Percentiles rank a stretch among this genome's conserved stretches.
Conservation (phyloP, 345 rosid genomes). For the Capsella bursapastoris region DNA sequence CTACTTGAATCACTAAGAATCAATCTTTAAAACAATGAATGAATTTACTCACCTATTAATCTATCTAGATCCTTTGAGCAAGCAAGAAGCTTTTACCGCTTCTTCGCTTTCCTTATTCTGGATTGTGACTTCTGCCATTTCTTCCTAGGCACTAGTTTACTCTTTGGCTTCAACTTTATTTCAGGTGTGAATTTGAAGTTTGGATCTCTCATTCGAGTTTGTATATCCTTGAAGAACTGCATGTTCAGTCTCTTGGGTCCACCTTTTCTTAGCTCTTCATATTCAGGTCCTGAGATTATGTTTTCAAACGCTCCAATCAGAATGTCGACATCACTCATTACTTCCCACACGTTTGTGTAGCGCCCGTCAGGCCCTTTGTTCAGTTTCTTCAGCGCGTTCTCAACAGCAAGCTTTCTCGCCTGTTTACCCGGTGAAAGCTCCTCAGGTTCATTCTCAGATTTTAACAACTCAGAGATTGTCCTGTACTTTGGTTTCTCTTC, state of each 20-base stretch:
- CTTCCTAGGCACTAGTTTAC: slow-evolving; percentile 83
- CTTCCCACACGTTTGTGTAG: slow-evolving; percentile 90
- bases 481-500: slow-evolving; percentile 91
- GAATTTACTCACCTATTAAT: not conserved
- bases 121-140: slow-evolving; percentile 91
- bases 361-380: slow-evolving; percentile 97
- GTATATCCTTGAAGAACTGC: slow-evolving; percentile 96
- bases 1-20: slow-evolving; percentile 1
- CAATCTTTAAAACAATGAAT: slow-evolving; percentile 7
- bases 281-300: slow-evolving; percentile 87
- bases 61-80: slow-evolving; percentile 11
- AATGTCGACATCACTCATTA: slow-evolving; percentile 87
- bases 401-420: slow-evolving; percentile 91
- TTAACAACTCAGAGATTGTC: slow-evolving; percentile 76
- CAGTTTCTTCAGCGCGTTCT: slow-evolving; percentile 88
- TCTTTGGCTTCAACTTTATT: slow-evolving; percentile 87
- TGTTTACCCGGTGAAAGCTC: slow-evolving; percentile 90
- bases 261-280: slow-evolving; percentile 90
- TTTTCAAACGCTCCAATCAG: slow-evolving; percentile 91
- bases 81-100: slow-evolving; percentile 49
- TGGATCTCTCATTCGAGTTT: slow-evolving; percentile 92
- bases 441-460: slow-evolving; percentile 80
- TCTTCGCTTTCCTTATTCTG: slow-evolving; percentile 83
- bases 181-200: slow-evolving; percentile 88
- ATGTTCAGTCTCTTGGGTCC: slow-evolving; percentile 90